Percentiles rank a stretch among this genome's conserved stretches.
phyloP scores from a whole-genome alignment of 73 alveolate species.

The Paramecium bursaria region DNA sequence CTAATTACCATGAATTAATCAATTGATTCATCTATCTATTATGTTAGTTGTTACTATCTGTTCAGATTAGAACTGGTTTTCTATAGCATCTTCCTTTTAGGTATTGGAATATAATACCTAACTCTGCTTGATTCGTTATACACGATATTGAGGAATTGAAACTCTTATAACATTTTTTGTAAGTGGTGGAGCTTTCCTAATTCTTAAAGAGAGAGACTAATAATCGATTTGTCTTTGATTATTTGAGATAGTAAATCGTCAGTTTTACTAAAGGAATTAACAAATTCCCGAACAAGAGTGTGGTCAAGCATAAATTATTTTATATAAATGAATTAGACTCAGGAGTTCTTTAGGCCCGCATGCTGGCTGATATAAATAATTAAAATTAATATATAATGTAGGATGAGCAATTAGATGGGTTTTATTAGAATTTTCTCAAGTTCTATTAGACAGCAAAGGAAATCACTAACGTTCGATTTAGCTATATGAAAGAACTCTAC shows the following conservation, averaged over 20 bases:
- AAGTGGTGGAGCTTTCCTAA: conserved; percentile 36
- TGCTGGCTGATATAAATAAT: neutral
- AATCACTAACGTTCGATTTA: conserved; percentile 38
- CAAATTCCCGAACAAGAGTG: conserved; percentile 1
- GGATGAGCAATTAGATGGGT: conserved; percentile 41
- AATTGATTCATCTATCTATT: conserved; percentile 17
- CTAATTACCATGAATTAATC: conserved; percentile 35
- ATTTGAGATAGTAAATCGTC: conserved; percentile 44
- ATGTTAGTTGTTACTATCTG: neutral
- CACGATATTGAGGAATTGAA: conserved; percentile 30
- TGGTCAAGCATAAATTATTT: conserved; percentile 1
- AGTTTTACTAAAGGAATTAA: conserved; percentile 33
- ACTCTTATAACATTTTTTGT: conserved; percentile 50
- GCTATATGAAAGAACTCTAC: conserved; percentile 50
- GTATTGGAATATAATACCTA: neutral
- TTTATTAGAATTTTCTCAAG: neutral
- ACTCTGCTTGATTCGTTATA: conserved; percentile 50
- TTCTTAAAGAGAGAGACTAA: conserved; percentile 28
- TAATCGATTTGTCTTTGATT: conserved; percentile 10
- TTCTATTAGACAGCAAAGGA: conserved; percentile 12
- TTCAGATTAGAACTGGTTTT: conserved; percentile 30
- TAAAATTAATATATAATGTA: too few relatives aligned
- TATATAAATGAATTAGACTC: conserved; percentile 17
- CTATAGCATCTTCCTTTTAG: conserved; percentile 29
- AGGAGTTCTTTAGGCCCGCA: neutral